Evolutionary conservation across 177 flowering plant species (phyloP).

Genomic region (Vitis hybrid): DNA sequence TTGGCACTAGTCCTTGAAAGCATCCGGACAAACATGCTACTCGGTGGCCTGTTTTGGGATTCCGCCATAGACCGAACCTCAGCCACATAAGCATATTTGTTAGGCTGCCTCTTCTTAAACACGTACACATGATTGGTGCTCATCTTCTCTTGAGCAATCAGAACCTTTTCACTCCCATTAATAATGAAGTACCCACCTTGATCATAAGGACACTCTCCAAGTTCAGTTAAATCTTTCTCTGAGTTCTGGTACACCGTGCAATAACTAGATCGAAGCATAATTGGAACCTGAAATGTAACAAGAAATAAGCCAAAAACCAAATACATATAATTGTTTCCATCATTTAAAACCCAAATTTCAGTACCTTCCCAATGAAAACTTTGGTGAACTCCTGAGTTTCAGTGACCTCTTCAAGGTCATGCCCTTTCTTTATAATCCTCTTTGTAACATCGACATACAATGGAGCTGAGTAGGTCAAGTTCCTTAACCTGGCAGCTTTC

Average conservation of each 20-base stretch:
- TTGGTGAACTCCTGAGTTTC: conserved; percentile 87
- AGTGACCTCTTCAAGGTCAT: conserved; percentile 87
- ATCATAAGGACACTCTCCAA: conserved; percentile 85
- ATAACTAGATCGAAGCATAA: conserved; percentile 97
- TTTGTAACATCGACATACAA: conserved; percentile 93
- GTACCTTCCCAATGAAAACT: conserved; percentile 94
- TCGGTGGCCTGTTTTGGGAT: conserved; percentile 91
- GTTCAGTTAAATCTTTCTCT: conserved; percentile 95
- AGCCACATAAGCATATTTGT: conserved; percentile 92
- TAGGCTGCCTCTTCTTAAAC: conserved; percentile 95
- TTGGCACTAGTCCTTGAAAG: conserved; percentile 88
- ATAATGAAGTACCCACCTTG: conserved; percentile 67
- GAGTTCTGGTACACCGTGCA: conserved; percentile 84
- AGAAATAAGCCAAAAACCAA: neutral
- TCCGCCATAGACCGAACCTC: conserved; percentile 99
- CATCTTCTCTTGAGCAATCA: conserved; percentile 99
- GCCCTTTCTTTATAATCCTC: conserved; percentile 83
- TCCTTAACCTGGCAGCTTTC: conserved; percentile 93
- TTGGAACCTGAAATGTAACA: conserved; percentile 64
- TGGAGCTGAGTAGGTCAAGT: conserved; percentile 92
- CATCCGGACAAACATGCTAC: conserved; percentile 98
- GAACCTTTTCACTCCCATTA: conserved; percentile 82
- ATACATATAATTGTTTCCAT: neutral
- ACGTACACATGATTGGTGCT: conserved; percentile 99
- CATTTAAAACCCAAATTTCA: neutral